A percentile compares a stretch with the other conserved stretches of the same genome.
Conservation (phyloP, 352 stramenopile genomes). For the Globisporangium okanoganense region DNA sequence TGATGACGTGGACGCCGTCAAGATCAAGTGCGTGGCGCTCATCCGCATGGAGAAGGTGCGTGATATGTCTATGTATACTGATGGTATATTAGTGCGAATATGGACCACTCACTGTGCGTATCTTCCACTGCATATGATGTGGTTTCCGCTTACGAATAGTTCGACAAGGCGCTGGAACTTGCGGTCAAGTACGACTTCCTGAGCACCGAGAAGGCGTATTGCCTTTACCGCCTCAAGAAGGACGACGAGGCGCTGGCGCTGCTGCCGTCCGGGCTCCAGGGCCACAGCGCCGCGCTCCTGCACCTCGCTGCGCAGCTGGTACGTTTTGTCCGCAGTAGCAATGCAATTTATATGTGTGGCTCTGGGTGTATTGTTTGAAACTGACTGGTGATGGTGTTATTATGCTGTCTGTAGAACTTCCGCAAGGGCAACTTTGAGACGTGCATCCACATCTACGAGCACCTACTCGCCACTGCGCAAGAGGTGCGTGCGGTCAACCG, state of each 20-base stretch:
- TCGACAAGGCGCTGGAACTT: constrained; percentile 82
- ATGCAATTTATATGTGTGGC: neutral
- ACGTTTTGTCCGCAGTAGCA: constrained; percentile 1
- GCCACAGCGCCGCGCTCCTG: constrained; percentile 38
- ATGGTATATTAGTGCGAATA: neutral
- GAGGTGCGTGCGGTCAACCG: constrained; percentile 19
- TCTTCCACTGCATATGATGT: neutral
- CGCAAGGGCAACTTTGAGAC: constrained; percentile 59
- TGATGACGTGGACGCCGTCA: constrained; percentile 72
- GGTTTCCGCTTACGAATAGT: constrained; percentile 28
- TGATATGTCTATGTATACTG: neutral
- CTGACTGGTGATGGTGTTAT: neutral
- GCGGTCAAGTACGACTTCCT: constrained; percentile 68
- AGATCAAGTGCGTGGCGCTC: constrained; percentile 79
- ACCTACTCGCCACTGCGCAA: constrained; percentile 40
- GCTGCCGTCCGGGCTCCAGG: constrained; percentile 26
- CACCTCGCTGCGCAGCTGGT: constrained; percentile 73
- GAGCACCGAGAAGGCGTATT: constrained; percentile 67
- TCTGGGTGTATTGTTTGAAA: neutral
- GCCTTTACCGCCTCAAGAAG: constrained; percentile 76
- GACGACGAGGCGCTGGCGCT: constrained; percentile 58
- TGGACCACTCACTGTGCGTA: neutral
- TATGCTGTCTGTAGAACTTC: constrained; percentile 40
- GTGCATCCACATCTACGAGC: constrained; percentile 75
- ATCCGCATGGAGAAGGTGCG: constrained; percentile 76